Percentiles rank a stretch among this genome's conserved stretches.
Evolutionary conservation across 129 eudicot species (phyloP).

Genomic region (carrot (Daucus carota)): DNA sequence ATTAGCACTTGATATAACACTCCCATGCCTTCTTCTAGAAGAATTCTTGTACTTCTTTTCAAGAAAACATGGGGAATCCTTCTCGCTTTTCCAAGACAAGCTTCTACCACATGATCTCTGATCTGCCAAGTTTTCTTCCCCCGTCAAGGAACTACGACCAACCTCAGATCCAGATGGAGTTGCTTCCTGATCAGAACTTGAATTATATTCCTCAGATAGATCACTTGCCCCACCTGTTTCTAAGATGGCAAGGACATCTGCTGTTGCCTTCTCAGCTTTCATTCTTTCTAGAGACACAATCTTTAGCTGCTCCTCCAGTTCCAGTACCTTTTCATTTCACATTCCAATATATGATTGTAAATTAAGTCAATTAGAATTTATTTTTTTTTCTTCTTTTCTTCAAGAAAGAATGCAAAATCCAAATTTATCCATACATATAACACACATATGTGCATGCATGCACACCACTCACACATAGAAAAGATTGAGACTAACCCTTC

Average conservation of each 20-base stretch:
- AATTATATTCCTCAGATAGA: constrained; percentile 56
- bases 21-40: constrained; percentile 50
- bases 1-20: constrained; percentile 43
- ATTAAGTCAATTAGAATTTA: background rate
- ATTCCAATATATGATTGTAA: background rate
- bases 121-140: constrained; percentile 25
- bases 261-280: constrained; percentile 88
- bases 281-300: constrained; percentile 63
- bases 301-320: constrained; percentile 82
- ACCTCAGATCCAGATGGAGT: constrained; percentile 23
- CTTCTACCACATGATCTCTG: constrained; percentile 46
- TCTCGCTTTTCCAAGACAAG: constrained; percentile 82
- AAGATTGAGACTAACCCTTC: constrained; percentile 53
- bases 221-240: constrained; percentile 60
- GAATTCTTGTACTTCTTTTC: constrained; percentile 48
- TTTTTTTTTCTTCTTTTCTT: background rate
- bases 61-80: constrained; percentile 34
- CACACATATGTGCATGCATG: background rate
- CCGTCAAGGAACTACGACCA: constrained; percentile 26
- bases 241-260: constrained; percentile 68
- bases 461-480: background rate
- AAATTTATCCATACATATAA: constrained; percentile 5
- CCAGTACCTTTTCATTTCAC: constrained; percentile 43
- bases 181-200: constrained; percentile 60
- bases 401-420: background rate